These are phyloP conservation scores for Exidia glandulosa DNA, from an alignment of 768 basidiomycete genomes.

Conservation along the genomic window DNA sequence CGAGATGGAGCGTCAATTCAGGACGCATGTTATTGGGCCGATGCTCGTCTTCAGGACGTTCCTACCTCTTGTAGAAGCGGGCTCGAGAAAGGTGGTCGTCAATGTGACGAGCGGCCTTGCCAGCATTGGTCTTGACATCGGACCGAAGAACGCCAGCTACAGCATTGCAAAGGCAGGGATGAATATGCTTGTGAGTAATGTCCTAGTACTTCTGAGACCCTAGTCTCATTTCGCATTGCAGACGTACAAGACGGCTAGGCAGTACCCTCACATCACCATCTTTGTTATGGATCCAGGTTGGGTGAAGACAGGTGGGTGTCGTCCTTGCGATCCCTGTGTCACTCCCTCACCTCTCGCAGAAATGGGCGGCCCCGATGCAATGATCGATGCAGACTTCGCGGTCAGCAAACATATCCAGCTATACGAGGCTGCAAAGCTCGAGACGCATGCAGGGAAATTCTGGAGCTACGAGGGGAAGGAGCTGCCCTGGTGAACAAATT, in stretches of 20 bases:
- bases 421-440: conserved; percentile 12
- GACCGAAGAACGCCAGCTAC: conserved; percentile 21
- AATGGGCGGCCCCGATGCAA: conserved; percentile 23
- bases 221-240: conserved; percentile 2
- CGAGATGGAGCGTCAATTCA: conserved; percentile 15
- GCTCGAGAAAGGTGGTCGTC: conserved; percentile 21
- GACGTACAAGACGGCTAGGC: conserved; percentile 28
- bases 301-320: conserved; percentile 26
- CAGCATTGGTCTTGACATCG: conserved; percentile 23
- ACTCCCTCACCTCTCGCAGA: conserved; percentile 10
- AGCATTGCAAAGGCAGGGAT: conserved; percentile 27
- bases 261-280: conserved; percentile 21
- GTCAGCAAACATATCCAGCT: conserved; percentile 19
- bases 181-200: conserved; percentile 27
- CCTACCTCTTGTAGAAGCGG: conserved; percentile 21
- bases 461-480: conserved; percentile 19
- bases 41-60: conserved; percentile 23
- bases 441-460: conserved; percentile 22
- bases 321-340: neutral
- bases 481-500: conserved; percentile 24
- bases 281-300: conserved; percentile 27
- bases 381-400: conserved; percentile 20
- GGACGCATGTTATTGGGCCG: conserved; percentile 25
- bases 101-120: conserved; percentile 22
- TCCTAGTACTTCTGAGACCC: neutral